Evolutionary conservation across 2,329 filamentous ascomycete species (phyloP), one percentile per base, ranked within the genome.

Genomic region (Calonectria pseudoturangicola): DNA sequence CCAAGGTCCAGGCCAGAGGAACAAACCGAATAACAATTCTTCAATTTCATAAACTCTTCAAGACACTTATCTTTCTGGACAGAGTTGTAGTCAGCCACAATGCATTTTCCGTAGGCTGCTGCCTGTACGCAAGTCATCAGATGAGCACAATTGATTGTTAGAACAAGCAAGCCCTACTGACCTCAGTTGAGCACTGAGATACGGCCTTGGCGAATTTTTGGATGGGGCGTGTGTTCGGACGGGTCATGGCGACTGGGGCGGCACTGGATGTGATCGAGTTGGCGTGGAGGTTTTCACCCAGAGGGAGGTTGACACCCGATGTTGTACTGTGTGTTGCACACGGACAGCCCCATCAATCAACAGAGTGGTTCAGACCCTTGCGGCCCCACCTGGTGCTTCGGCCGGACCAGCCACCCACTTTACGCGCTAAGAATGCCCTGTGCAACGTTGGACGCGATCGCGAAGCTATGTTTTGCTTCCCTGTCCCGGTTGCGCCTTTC

Each of bases 31-130:
- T 95, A 98, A 82, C 96, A 98, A 77, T 98, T 89, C 83, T 98
- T 98, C 62, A 98, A 84, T 76, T 87, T 92, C 84, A 97, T 87
- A 78, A 99, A 98, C 81, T 98, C 95, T 71, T 91, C 92, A 5
- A 89, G 88, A 81, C 97, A 99, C 88, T 97, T 97, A 82, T 98
- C 95, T 82, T 98, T 98, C 79, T 95, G 91, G 3, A 98, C 91
- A 4, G 95, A 91, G 81, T 96, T 96, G 85, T 98, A 98, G 82
- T 98, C 96, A 47, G 92, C 91, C 64, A 96, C 90, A 75, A 99
- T 92, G 83, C 97, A 99, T 87, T 95, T 96, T 77, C 96, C 97
- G 81, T 98, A 99, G 15, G 91, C 88, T 3, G 95, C 89, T 66
- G 95, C 93, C 96, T 98, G 56, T 25, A 48, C 25, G 21, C 28